A percentile compares a stretch with the other conserved stretches of the same genome.
Conservation (phyloP, 2,329 filamentous ascomycete genomes). For the Botrytis deweyae region DNA sequence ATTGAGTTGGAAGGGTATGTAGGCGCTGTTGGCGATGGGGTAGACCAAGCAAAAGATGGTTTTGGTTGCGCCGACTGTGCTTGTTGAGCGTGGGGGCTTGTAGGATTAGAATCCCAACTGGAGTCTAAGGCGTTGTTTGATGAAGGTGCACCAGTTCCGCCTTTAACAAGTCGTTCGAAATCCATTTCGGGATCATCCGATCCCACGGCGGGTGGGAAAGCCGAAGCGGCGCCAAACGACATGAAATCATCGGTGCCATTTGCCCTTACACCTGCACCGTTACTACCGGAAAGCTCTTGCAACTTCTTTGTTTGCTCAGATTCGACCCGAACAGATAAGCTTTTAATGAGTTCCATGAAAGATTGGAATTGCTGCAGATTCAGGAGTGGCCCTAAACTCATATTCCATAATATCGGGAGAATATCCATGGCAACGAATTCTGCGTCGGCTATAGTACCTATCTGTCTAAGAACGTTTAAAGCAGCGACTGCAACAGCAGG, state of each 20-base stretch:
- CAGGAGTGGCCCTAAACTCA: slow-evolving; percentile 85
- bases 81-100: slow-evolving; percentile 41
- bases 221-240: slow-evolving; percentile 63
- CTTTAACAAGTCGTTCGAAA: slow-evolving; percentile 88
- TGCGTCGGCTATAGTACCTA: slow-evolving; percentile 47
- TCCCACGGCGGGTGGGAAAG: slow-evolving; percentile 53
- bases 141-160: slow-evolving; percentile 47
- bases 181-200: slow-evolving; percentile 71
- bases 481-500: slow-evolving; percentile 96
- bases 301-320: slow-evolving; percentile 86
- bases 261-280: slow-evolving; percentile 49
- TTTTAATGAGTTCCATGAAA: slow-evolving; percentile 88
- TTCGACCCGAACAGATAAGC: slow-evolving; percentile 76
- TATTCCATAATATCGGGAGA: slow-evolving; percentile 84
- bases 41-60: slow-evolving; percentile 63
- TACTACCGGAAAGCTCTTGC: slow-evolving; percentile 71
- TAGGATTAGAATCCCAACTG: slow-evolving; percentile 51
- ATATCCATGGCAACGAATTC: slow-evolving; percentile 93
- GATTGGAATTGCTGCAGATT: slow-evolving; percentile 83
- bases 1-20: slow-evolving; percentile 24
- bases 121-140: slow-evolving; percentile 46
- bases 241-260: slow-evolving; percentile 65
- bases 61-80: slow-evolving; percentile 42
- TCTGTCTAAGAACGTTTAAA: slow-evolving; percentile 77
- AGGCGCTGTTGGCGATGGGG: slow-evolving; percentile 48